Conservation (phyloP, 805 yeast genomes). For the Cyberlindnera sargentensis region DNA sequence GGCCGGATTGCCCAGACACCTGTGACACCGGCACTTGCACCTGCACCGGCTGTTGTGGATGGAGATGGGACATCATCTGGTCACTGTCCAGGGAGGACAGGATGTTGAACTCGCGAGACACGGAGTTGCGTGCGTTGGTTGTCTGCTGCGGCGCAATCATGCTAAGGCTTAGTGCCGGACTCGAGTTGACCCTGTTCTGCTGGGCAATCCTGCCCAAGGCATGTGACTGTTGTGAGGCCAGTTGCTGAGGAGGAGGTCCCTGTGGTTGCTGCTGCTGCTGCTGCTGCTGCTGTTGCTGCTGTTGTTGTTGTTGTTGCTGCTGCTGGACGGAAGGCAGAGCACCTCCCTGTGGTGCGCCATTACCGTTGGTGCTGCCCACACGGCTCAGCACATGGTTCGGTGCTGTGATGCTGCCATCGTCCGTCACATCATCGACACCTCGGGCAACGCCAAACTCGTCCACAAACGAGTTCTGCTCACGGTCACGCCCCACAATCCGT, state of each 20-base stretch:
- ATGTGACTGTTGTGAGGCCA: neutral
- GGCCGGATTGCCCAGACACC: neutral
- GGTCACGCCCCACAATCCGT: slow-evolving; percentile 5
- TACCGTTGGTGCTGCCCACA: neutral
- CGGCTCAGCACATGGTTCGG: too few relatives aligned
- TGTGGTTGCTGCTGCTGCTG: slow-evolving; percentile 1
- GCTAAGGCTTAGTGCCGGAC: slow-evolving; percentile 4
- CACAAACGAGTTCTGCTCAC: slow-evolving; percentile 1
- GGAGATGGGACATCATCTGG: slow-evolving; percentile 7
- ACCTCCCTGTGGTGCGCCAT: neutral
- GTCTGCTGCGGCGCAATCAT: slow-evolving; percentile 3
- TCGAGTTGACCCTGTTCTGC: slow-evolving; percentile 13
- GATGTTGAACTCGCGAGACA: slow-evolving; percentile 1
- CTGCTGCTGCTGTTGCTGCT: neutral
- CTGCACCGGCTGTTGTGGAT: neutral
- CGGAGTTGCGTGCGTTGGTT: neutral
- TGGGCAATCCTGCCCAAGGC: slow-evolving; percentile 7
- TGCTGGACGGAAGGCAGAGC: neutral
- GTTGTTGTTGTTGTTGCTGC: slow-evolving; percentile 3
- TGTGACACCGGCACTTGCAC: too few relatives aligned
- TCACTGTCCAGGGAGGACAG: slow-evolving; percentile 8
- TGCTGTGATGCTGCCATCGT: neutral
- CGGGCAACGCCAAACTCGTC: neutral
- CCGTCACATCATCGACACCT: neutral
- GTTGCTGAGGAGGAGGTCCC: slow-evolving; percentile 4